Evolutionary conservation across 2,329 filamentous ascomycete genomes (phyloP).

Genomic region (Aspergillus sp.): DNA sequence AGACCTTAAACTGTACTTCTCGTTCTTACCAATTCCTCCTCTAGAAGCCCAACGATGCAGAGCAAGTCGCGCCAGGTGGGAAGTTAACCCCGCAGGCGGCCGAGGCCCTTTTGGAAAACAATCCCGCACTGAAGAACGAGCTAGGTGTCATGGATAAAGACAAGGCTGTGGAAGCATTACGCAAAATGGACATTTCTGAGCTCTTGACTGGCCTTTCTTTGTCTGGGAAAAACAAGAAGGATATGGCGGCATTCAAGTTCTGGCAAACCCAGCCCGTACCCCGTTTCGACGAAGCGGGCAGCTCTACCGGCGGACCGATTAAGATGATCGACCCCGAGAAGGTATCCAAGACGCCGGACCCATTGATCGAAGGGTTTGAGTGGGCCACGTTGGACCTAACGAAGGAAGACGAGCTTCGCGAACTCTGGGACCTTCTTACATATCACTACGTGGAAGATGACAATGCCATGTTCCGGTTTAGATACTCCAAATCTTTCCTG

Average conservation of each 20-base stretch:
- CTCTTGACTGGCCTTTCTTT: conserved; percentile 60
- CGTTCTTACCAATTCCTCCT: background rate
- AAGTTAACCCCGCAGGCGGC: conserved; percentile 40
- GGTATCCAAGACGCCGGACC: conserved; percentile 73
- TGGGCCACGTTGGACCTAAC: conserved; percentile 90
- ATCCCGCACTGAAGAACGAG: conserved; percentile 67
- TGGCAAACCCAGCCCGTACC: conserved; percentile 97
- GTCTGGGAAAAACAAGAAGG: conserved; percentile 85
- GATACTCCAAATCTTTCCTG: conserved; percentile 85
- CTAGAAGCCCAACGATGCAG: conserved; percentile 26
- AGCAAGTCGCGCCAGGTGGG: conserved; percentile 17
- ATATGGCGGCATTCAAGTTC: conserved; percentile 97
- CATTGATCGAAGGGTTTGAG: conserved; percentile 80
- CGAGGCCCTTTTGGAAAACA: conserved; percentile 46
- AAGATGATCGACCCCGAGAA: conserved; percentile 75
- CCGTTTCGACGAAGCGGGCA: conserved; percentile 66
- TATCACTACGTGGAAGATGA: conserved; percentile 97
- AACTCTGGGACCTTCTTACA: conserved; percentile 87
- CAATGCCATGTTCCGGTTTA: conserved; percentile 96
- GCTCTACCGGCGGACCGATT: conserved; percentile 75
- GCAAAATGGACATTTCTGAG: conserved; percentile 49
- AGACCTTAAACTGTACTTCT: background rate
- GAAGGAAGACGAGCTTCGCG: conserved; percentile 73
- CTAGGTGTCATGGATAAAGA: conserved; percentile 72
- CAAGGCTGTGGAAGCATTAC: conserved; percentile 51